Conservation (phyloP, 2,329 filamentous ascomycete species). For the Xylaria sp. region DNA sequence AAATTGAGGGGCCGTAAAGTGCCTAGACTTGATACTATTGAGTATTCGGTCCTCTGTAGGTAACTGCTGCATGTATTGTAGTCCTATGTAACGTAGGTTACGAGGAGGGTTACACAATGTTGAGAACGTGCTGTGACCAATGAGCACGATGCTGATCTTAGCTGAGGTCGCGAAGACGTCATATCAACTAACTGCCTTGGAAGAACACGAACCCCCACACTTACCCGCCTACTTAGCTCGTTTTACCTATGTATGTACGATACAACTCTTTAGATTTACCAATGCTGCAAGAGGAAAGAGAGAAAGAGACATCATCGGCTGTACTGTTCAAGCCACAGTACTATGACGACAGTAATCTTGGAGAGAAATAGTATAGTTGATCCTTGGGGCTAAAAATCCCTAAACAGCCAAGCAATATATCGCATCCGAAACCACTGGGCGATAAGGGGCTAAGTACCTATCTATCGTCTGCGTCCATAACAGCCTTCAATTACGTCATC, state of each 20-base stretch:
- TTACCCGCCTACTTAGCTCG: not conserved
- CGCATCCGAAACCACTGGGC: not conserved
- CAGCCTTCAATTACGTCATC: slow-evolving; percentile 8
- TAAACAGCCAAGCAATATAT: not conserved
- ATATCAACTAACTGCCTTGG: slow-evolving; percentile 13
- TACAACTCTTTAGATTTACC: not conserved
- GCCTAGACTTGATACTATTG: not conserved
- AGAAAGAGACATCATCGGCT: not conserved
- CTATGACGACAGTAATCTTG: slow-evolving; percentile 10
- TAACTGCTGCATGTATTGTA: too few relatives aligned
- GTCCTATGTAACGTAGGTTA: too few relatives aligned
- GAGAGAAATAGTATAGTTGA: not conserved
- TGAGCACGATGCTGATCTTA: not conserved
- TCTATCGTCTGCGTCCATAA: not conserved
- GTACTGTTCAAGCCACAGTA: slow-evolving; percentile 8
- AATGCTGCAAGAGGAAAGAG: not conserved
- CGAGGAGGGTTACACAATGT: not conserved
- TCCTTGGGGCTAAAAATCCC: not conserved
- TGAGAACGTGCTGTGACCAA: not conserved
- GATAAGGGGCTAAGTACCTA: not conserved
- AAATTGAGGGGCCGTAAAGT: not conserved
- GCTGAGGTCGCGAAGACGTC: slow-evolving; percentile 15
- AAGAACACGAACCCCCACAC: slow-evolving; percentile 11
- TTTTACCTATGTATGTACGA: too few relatives aligned
- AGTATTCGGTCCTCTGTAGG: not conserved